These are phyloP conservation scores for Acacia crassicarpa DNA, from an alignment of 306 rosid species.

Conservation along the genomic window DNA sequence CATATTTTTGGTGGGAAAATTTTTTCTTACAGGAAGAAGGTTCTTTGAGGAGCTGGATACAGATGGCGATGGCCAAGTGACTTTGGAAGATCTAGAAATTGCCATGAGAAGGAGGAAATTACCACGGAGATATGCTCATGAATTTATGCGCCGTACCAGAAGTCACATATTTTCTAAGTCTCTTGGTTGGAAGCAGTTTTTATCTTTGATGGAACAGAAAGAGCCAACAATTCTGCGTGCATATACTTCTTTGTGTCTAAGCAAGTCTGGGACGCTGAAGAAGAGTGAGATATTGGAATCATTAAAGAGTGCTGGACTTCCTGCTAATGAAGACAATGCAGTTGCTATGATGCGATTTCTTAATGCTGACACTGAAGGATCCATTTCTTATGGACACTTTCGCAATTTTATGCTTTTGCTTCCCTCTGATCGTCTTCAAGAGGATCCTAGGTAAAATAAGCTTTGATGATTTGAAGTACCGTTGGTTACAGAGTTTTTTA, in stretches of 20 bases:
- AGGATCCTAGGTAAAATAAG: constrained; percentile 87
- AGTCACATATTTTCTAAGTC: constrained; percentile 93
- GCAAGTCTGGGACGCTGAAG: constrained; percentile 97
- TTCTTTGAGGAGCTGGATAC: constrained; percentile 98
- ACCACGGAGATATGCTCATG: constrained; percentile 96
- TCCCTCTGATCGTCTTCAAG: constrained; percentile 97
- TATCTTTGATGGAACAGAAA: constrained; percentile 95
- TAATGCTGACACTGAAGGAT: constrained; percentile 87
- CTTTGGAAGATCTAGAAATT: constrained; percentile 87
- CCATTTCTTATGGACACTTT: constrained; percentile 97
- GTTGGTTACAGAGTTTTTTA: background rate
- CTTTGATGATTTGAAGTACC: constrained; percentile 26
- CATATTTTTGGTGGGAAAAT: background rate
- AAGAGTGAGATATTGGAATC: constrained; percentile 93
- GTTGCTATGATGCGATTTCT: constrained; percentile 98
- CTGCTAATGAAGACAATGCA: constrained; percentile 98
- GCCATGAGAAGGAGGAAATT: constrained; percentile 90
- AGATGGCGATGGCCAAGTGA: constrained; percentile 97
- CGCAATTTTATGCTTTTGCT: constrained; percentile 97
- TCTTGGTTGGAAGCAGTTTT: constrained; percentile 96
- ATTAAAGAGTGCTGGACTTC: constrained; percentile 89
- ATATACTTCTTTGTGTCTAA: constrained; percentile 91
- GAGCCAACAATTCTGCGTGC: constrained; percentile 99
- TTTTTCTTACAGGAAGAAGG: constrained; percentile 69
- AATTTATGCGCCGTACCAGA: constrained; percentile 90